These are phyloP conservation scores for Arabidopsis suecica DNA, from an alignment of 345 rosid species.

Conservation along the genomic window DNA sequence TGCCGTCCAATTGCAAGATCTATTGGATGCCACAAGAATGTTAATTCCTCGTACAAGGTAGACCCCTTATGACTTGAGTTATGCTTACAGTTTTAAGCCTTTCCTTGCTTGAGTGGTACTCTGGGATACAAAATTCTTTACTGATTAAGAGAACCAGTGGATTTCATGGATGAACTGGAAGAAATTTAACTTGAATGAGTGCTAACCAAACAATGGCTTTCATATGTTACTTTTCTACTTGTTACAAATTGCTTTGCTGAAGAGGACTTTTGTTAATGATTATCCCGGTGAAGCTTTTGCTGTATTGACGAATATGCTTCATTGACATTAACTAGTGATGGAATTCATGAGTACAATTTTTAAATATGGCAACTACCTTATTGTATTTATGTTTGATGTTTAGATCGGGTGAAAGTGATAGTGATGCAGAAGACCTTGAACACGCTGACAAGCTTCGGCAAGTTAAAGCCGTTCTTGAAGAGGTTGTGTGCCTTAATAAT, in stretches of 20 bases:
- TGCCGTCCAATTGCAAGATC: constrained; percentile 96
- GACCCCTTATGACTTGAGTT: constrained; percentile 19
- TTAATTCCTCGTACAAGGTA: constrained; percentile 96
- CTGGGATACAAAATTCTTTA: neutral
- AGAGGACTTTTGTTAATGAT: constrained; percentile 16
- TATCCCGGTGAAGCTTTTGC: constrained; percentile 7
- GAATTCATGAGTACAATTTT: neutral
- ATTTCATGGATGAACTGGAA: constrained; percentile 20
- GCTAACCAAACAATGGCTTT: constrained; percentile 14
- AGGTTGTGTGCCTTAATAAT: constrained; percentile 55
- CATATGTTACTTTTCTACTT: neutral
- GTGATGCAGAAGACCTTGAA: constrained; percentile 97
- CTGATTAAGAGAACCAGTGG: constrained; percentile 14
- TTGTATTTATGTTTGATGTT: constrained; percentile 39
- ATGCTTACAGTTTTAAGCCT: neutral
- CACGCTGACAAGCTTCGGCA: constrained; percentile 99
- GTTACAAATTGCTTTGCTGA: neutral
- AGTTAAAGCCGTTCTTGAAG: constrained; percentile 98
- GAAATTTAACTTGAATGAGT: constrained; percentile 6
- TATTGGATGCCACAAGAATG: constrained; percentile 95
- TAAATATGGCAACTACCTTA: constrained; percentile 16
- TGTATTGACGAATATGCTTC: constrained; percentile 4
- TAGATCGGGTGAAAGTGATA: constrained; percentile 94
- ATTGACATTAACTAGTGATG: constrained; percentile 3
- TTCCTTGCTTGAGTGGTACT: constrained; percentile 11